Conservation (phyloP, 176 grass and related monocot species). For the Olyra latifolia region DNA sequence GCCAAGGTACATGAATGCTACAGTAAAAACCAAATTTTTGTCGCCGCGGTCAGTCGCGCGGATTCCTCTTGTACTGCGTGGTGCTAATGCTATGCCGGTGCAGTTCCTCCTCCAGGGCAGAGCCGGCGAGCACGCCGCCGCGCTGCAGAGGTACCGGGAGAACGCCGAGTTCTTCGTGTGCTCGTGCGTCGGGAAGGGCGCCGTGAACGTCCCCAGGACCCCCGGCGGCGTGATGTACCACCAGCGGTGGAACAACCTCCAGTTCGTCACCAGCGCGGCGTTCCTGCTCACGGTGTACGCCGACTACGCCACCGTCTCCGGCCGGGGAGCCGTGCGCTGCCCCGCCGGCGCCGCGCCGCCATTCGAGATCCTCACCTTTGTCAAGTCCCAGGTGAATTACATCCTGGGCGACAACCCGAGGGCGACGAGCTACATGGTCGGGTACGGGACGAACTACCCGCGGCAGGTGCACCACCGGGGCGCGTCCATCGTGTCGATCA, state of each 20-base stretch:
- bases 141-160: constrained; percentile 69
- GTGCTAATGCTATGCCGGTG: not conserved
- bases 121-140: constrained; percentile 48
- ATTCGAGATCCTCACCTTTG: constrained; percentile 63
- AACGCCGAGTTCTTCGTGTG: constrained; percentile 93
- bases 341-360: constrained; percentile 41
- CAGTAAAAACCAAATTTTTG: not conserved
- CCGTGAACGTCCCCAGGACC: constrained; percentile 58
- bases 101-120: constrained; percentile 69
- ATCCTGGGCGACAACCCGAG: constrained; percentile 86
- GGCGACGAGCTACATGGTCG: constrained; percentile 95
- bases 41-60: not conserved
- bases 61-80: not conserved
- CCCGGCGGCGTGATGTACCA: constrained; percentile 79
- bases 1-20: constrained; percentile 47
- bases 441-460: constrained; percentile 68
- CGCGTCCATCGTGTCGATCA: constrained; percentile 81
- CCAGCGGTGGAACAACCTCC: constrained; percentile 97
- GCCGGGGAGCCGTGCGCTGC: constrained; percentile 46
- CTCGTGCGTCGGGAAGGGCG: constrained; percentile 74
- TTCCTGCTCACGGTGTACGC: constrained; percentile 84
- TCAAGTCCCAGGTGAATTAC: constrained; percentile 86
- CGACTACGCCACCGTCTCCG: constrained; percentile 51
- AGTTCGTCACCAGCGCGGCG: constrained; percentile 86
- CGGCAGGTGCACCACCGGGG: constrained; percentile 91